Evolutionary conservation across 78 protist genomes (phyloP).

Genomic region (Protostelium mycophagum): DNA sequence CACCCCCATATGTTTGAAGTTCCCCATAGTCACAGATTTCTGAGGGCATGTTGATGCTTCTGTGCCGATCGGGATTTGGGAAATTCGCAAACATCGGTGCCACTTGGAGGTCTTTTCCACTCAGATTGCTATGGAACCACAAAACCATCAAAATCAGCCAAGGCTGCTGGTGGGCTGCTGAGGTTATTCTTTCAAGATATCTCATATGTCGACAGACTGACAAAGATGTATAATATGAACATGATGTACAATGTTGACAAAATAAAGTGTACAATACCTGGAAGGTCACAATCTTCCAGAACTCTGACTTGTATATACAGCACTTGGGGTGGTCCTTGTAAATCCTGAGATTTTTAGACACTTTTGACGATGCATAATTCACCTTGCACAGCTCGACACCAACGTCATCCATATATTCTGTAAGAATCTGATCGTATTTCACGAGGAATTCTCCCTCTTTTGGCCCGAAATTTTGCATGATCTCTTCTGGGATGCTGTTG

Average conservation of each 20-base stretch:
- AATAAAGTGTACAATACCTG: not conserved
- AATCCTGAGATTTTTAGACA: not conserved
- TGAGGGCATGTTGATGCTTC: too few species aligned
- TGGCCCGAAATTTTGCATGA: not conserved
- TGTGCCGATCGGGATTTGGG: too few species aligned
- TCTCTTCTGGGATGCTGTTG: not conserved
- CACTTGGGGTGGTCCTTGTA: not conserved
- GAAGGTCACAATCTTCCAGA: not conserved
- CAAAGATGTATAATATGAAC: too few species aligned
- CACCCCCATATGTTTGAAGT: not conserved
- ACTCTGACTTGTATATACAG: not conserved
- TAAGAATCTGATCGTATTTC: not conserved
- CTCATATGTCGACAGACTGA: too few species aligned
- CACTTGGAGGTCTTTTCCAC: too few species aligned
- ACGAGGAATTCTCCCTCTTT: not conserved
- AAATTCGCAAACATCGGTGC: too few species aligned
- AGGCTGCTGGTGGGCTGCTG: too few species aligned
- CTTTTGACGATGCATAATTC: not conserved
- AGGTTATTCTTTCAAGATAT: too few species aligned
- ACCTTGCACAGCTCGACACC: not conserved
- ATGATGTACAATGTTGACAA: too few species aligned
- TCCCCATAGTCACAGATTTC: too few species aligned
- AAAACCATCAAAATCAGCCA: too few species aligned
- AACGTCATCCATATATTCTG: not conserved
- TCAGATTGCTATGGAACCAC: too few species aligned